Evolutionary conservation across 129 eudicot species (phyloP).

Genomic region (Smallanthus sonchifolius): DNA sequence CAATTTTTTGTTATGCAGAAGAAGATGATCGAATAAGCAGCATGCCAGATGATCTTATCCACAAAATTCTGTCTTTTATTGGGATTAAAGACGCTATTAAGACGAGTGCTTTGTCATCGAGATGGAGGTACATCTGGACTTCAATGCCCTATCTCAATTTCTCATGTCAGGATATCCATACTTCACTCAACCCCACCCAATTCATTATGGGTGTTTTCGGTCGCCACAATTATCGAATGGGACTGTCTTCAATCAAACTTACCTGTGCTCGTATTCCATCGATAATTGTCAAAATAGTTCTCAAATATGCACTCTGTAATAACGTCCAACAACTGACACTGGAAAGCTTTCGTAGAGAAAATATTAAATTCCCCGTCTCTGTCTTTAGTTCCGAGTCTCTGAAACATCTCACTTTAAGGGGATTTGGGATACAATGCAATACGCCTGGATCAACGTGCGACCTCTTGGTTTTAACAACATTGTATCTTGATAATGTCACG

Average conservation of each 20-base stretch:
- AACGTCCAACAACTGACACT: neutral
- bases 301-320: neutral
- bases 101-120: neutral
- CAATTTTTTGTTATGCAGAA: too few relatives aligned
- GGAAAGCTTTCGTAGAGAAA: neutral
- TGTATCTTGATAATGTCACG: neutral
- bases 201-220: conserved; percentile 1
- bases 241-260: neutral
- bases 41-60: conserved; percentile 1
- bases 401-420: neutral
- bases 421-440: neutral
- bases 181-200: neutral
- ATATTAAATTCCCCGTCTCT: neutral
- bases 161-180: neutral
- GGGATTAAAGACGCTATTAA: neutral
- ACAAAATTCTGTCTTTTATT: neutral
- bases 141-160: conserved; percentile 6
- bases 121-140: conserved; percentile 13
- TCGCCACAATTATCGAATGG: neutral
- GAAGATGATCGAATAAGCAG: neutral
- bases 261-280: neutral
- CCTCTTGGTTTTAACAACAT: conserved; percentile 9
- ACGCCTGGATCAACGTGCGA: conserved; percentile 7
- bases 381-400: conserved; percentile 7
- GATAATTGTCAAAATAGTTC: neutral